Evolutionary conservation across 371 early-diverging fungal genomes (phyloP).

Genomic region (Mucor circinelloides): DNA sequence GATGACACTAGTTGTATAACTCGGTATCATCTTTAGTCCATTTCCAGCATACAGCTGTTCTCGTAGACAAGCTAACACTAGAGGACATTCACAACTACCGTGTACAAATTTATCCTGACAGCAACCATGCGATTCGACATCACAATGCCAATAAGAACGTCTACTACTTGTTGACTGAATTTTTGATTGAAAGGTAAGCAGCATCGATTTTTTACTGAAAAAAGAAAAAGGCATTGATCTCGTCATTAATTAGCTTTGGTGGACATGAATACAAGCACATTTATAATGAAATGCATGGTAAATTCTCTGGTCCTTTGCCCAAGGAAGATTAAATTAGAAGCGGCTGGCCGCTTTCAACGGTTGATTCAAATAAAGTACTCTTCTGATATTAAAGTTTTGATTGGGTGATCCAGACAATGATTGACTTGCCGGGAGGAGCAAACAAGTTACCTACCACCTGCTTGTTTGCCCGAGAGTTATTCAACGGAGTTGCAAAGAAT

Average conservation of each 20-base stretch:
- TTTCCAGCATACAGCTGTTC: constrained; percentile 82
- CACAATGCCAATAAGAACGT: constrained; percentile 71
- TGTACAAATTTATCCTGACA: constrained; percentile 85
- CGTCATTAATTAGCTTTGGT: constrained; percentile 29
- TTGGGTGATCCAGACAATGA: background rate
- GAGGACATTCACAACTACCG: constrained; percentile 74
- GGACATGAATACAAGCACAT: constrained; percentile 44
- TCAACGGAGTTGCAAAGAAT: background rate
- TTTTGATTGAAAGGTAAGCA: constrained; percentile 34
- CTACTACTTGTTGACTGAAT: constrained; percentile 44
- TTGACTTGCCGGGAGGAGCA: background rate
- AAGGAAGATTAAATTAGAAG: constrained; percentile 17
- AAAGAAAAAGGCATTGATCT: background rate
- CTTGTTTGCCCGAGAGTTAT: background rate
- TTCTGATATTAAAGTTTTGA: background rate
- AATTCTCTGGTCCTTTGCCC: constrained; percentile 32
- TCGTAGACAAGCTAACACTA: constrained; percentile 79
- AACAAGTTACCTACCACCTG: too few relatives aligned
- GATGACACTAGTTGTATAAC: too few relatives aligned
- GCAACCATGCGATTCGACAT: constrained; percentile 80
- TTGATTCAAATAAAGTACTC: too few relatives aligned
- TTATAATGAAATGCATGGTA: constrained; percentile 31
- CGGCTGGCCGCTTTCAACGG: background rate
- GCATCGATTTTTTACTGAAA: too few relatives aligned
- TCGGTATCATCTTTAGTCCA: constrained; percentile 76